Evolutionary conservation across 2,329 filamentous ascomycete genomes (phyloP).

Genomic region (Cyphellophora europaea): DNA sequence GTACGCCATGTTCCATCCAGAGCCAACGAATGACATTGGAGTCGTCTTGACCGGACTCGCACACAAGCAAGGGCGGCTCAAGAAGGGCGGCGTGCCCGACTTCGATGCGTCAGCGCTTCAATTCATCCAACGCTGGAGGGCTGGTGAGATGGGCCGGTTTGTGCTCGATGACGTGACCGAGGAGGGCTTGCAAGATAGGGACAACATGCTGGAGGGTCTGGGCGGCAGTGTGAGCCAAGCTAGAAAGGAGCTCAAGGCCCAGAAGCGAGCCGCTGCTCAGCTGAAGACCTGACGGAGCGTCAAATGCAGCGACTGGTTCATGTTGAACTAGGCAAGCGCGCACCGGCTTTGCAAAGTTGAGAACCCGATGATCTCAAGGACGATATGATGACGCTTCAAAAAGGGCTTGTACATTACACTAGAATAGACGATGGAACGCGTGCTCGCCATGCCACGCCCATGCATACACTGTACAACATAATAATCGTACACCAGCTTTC

Average conservation of each 20-base stretch:
- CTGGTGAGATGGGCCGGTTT: slow-evolving; percentile 66
- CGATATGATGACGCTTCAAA: too few species aligned
- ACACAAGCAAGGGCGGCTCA: slow-evolving; percentile 63
- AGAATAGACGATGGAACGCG: too few species aligned
- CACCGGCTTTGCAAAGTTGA: too few species aligned
- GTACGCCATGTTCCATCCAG: slow-evolving; percentile 52
- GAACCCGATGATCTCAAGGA: too few species aligned
- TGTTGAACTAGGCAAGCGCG: too few species aligned
- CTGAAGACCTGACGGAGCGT: too few species aligned
- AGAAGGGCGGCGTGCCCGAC: slow-evolving; percentile 62
- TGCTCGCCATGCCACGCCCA: too few species aligned
- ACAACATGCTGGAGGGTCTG: slow-evolving; percentile 21
- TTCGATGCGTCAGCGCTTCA: slow-evolving; percentile 66
- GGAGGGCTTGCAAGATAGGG: slow-evolving; percentile 43
- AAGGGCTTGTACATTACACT: too few species aligned
- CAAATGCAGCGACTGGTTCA: too few species aligned
- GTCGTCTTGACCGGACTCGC: slow-evolving; percentile 64
- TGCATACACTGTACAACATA: too few species aligned
- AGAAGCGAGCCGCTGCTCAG: slow-evolving; percentile 1
- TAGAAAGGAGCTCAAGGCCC: slow-evolving; percentile 22
- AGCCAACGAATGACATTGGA: slow-evolving; percentile 76
- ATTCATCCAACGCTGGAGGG: slow-evolving; percentile 73
- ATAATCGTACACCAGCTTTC: too few species aligned
- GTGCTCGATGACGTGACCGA: slow-evolving; percentile 66
- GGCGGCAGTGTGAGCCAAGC: slow-evolving; percentile 35